Conservation (phyloP, 352 stramenopile species). For the Ochromonadaceae sp. region DNA sequence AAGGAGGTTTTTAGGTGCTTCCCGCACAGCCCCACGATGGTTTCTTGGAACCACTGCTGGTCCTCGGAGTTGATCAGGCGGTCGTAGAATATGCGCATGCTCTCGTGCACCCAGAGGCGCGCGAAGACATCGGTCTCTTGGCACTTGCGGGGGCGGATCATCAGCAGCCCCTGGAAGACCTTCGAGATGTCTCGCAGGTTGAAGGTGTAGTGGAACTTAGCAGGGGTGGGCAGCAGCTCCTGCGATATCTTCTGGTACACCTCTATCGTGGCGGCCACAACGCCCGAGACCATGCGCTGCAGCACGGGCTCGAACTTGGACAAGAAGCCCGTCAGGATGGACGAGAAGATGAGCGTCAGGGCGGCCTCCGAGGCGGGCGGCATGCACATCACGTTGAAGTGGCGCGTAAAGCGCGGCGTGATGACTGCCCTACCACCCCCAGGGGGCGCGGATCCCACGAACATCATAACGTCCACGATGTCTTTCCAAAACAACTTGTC, state of each 20-base stretch:
- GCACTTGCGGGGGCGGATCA: constrained; percentile 66
- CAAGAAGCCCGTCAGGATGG: constrained; percentile 77
- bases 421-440: constrained; percentile 55
- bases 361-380: constrained; percentile 61
- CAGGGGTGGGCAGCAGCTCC: constrained; percentile 74
- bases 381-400: constrained; percentile 88
- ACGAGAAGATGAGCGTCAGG: constrained; percentile 75
- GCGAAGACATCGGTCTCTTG: constrained; percentile 57
- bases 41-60: constrained; percentile 70
- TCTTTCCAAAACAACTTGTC: constrained; percentile 93
- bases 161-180: constrained; percentile 85
- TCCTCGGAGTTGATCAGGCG: constrained; percentile 65
- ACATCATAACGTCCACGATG: constrained; percentile 73
- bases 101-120: constrained; percentile 76
- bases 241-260: constrained; percentile 77
- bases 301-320: constrained; percentile 63
- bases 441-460: constrained; percentile 67
- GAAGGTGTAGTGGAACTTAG: constrained; percentile 75
- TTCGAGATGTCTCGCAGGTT: constrained; percentile 87
- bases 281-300: constrained; percentile 48
- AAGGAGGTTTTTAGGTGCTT: constrained; percentile 54
- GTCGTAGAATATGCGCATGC: constrained; percentile 74
- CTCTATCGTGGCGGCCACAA: constrained; percentile 73
- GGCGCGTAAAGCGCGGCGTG: constrained; percentile 75
- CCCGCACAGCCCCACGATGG: constrained; percentile 56